Percentiles rank a stretch among this genome's conserved stretches.
These are phyloP conservation scores for Solanum megistacrolobum DNA, from an alignment of 257 asterid species.

Conservation along the genomic window DNA sequence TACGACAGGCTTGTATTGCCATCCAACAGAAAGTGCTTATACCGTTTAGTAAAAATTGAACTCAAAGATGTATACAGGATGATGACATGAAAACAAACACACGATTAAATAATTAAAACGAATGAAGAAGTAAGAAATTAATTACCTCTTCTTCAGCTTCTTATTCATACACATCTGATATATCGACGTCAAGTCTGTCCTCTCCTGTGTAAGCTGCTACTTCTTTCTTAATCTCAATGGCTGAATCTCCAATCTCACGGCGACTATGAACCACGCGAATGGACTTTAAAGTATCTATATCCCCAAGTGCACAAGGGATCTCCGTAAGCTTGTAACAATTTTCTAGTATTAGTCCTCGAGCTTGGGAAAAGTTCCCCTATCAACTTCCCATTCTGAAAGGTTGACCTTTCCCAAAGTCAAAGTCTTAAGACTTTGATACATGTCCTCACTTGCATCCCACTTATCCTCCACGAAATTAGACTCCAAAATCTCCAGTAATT, in stretches of 20 bases:
- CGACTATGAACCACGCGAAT: rapidly evolving
- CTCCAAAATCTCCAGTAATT: background rate
- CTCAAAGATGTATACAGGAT: no score
- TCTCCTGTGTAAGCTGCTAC: background rate
- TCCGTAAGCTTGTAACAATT: rapidly evolving
- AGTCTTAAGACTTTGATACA: background rate
- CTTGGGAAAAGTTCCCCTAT: background rate
- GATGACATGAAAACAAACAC: no score
- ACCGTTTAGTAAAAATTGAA: no score
- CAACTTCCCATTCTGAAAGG: background rate
- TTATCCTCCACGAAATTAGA: rapidly evolving
- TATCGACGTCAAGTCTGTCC: background rate
- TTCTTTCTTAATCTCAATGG: background rate
- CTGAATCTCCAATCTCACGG: background rate
- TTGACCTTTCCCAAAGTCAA: rapidly evolving
- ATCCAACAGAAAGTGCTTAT: no score
- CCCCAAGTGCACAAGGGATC: background rate
- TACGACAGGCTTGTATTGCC: no score
- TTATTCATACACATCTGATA: rapidly evolving
- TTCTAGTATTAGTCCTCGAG: background rate
- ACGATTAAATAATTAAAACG: no score
- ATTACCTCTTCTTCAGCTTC: background rate
- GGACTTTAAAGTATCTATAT: background rate
- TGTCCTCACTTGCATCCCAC: background rate
- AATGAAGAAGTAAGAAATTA: no score